phyloP scores from a whole-genome alignment of 164 flowering plant genomes.

The Sedum album region DNA sequence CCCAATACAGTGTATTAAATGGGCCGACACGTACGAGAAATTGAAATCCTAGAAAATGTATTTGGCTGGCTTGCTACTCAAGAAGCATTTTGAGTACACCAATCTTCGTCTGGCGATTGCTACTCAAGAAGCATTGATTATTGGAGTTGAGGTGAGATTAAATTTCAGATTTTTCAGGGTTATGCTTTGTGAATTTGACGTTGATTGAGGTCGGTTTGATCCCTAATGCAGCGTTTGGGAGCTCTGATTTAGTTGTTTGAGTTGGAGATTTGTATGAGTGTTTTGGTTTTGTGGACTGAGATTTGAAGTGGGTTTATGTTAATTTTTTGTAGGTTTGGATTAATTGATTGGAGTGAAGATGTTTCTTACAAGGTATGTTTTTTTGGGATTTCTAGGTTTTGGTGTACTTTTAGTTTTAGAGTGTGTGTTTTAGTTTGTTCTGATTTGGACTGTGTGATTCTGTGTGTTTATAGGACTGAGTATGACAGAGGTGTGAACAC shows the following conservation, averaged over 20 bases:
- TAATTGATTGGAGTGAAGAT: constrained; percentile 17
- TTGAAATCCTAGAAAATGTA: neutral
- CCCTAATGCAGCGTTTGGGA: neutral
- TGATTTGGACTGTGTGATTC: neutral
- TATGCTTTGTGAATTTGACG: neutral
- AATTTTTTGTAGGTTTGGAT: neutral
- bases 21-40: neutral
- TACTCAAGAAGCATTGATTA: neutral
- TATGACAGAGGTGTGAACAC: constrained; percentile 98
- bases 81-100: neutral
- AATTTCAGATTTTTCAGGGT: neutral
- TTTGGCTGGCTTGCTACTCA: neutral
- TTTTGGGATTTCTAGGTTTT: neutral
- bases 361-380: constrained; percentile 51
- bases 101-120: neutral
- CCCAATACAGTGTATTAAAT: neutral
- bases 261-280: neutral
- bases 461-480: constrained; percentile 57
- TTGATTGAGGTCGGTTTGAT: neutral
- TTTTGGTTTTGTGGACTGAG: neutral
- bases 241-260: neutral
- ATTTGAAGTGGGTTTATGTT: neutral
- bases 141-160: neutral
- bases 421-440: neutral
- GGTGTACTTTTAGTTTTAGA: neutral